Evolutionary conservation across 2,329 filamentous ascomycete genomes (phyloP).

Genomic region (Dothideomycetes sp.): DNA sequence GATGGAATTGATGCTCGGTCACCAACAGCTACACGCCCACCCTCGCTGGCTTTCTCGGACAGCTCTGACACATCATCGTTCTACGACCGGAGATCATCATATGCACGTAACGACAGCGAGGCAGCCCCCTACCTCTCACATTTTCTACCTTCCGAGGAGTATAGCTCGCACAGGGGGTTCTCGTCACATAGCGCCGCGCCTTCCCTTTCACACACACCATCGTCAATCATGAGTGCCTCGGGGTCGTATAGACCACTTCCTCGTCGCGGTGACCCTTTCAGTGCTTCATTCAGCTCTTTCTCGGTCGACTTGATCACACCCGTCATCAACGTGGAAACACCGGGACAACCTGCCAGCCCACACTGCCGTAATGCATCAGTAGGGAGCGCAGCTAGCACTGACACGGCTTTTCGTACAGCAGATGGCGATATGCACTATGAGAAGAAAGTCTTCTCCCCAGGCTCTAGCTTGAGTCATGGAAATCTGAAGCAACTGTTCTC

Average conservation of each 20-base stretch:
- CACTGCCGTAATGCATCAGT: constrained; percentile 16
- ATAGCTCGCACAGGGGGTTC: constrained; percentile 1
- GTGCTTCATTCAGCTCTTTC: constrained; percentile 26
- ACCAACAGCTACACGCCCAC: constrained; percentile 29
- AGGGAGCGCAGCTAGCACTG: constrained; percentile 20
- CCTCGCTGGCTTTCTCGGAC: constrained; percentile 30
- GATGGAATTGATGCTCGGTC: constrained; percentile 29
- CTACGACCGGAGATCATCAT: constrained; percentile 6
- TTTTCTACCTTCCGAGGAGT: constrained; percentile 20
- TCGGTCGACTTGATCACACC: constrained; percentile 34
- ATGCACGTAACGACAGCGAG: constrained; percentile 22
- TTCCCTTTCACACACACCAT: constrained; percentile 35
- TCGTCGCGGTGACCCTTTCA: constrained; percentile 27
- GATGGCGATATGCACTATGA: constrained; percentile 18
- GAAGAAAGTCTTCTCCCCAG: constrained; percentile 11
- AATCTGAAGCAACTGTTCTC: constrained; percentile 23
- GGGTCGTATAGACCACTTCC: constrained; percentile 30
- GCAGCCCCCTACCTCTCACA: constrained; percentile 31
- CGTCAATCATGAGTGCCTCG: constrained; percentile 30
- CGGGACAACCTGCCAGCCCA: constrained; percentile 18
- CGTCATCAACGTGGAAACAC: constrained; percentile 15
- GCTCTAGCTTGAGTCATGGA: constrained; percentile 10
- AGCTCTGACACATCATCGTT: constrained; percentile 23
- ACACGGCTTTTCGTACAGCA: constrained; percentile 19
- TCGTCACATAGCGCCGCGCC: constrained; percentile 12